Percentiles rank a stretch among this genome's conserved stretches.
Conservation (phyloP, 2,329 filamentous ascomycete genomes). For the Aspergillus fructus region DNA sequence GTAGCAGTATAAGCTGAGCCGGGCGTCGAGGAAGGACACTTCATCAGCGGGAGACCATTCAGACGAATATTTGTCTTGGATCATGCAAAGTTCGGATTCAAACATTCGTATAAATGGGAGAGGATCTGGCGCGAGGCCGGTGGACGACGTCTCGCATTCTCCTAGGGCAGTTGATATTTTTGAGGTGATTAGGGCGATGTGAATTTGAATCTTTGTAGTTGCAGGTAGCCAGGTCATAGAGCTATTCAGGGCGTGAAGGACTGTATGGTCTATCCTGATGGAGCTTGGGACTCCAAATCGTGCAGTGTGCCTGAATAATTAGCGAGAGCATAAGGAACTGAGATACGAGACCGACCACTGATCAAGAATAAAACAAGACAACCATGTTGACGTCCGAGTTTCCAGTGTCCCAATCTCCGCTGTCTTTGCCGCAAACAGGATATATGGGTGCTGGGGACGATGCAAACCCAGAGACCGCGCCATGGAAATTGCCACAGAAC, state of each 20-base stretch:
- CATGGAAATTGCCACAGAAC: neutral
- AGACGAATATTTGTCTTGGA: neutral
- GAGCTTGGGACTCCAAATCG: neutral
- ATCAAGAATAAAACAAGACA: neutral
- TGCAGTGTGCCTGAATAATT: neutral
- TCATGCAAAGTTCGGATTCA: neutral
- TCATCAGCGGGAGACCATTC: conserved; percentile 1
- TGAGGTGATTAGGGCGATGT: neutral
- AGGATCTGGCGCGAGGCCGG: neutral
- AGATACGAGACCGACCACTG: neutral
- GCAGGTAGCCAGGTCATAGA: neutral
- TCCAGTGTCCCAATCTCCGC: neutral
- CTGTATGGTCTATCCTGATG: conserved; percentile 3
- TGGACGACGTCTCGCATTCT: neutral
- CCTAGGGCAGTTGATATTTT: conserved; percentile 1
- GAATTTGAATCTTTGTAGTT: neutral
- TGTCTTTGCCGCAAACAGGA: neutral
- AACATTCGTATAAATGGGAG: neutral
- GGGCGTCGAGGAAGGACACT: neutral
- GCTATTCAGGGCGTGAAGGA: neutral
- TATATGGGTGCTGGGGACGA: neutral
- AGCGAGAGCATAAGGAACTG: neutral
- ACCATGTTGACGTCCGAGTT: neutral
- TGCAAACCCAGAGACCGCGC: neutral
- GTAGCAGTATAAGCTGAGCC: neutral